Percentiles rank a stretch among this genome's conserved stretches.
These are phyloP conservation scores for Gautieria morchelliformis DNA, from an alignment of 768 basidiomycete genomes.

Conservation along the genomic window DNA sequence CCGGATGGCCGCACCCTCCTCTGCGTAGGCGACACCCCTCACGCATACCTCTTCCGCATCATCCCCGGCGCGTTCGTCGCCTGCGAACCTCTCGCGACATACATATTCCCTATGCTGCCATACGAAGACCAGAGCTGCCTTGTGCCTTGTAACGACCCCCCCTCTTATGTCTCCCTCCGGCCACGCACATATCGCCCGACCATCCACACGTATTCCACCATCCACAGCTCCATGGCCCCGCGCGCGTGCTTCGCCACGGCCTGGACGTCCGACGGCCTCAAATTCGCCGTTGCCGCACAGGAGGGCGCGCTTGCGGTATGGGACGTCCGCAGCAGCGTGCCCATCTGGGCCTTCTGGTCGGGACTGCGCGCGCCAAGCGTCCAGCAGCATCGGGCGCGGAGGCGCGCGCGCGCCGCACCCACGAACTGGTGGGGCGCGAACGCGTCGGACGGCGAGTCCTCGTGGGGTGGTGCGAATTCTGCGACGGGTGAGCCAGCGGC, in stretches of 20 bases:
- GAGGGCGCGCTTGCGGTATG: slow-evolving; percentile 74
- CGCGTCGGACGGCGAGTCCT: no score
- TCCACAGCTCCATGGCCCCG: slow-evolving; percentile 21
- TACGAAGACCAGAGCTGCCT: no score
- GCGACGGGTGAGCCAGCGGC: no score
- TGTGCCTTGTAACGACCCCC: background rate
- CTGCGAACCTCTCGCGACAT: slow-evolving; percentile 59
- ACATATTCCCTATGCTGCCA: slow-evolving; percentile 46
- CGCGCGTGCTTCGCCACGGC: slow-evolving; percentile 72
- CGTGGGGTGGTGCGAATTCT: no score
- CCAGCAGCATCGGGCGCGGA: no score
- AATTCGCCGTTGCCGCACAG: slow-evolving; percentile 78
- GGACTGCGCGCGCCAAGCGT: slow-evolving; percentile 15
- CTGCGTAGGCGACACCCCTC: slow-evolving; percentile 84
- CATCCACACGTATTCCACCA: background rate
- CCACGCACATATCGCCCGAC: no score
- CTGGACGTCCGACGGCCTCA: slow-evolving; percentile 65
- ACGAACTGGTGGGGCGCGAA: no score
- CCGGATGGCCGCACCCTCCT: slow-evolving; percentile 81
- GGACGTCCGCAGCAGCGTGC: slow-evolving; percentile 70
- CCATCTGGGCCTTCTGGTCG: slow-evolving; percentile 60
- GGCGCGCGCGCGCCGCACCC: no score
- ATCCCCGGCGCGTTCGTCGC: slow-evolving; percentile 51
- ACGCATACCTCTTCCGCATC: slow-evolving; percentile 75
- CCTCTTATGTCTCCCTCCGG: background rate